A percentile compares a stretch with the other conserved stretches of the same genome.
These are phyloP conservation scores for Aspergillus oerlinghausenensis DNA, from an alignment of 2,329 filamentous ascomycete genomes.

Conservation along the genomic window DNA sequence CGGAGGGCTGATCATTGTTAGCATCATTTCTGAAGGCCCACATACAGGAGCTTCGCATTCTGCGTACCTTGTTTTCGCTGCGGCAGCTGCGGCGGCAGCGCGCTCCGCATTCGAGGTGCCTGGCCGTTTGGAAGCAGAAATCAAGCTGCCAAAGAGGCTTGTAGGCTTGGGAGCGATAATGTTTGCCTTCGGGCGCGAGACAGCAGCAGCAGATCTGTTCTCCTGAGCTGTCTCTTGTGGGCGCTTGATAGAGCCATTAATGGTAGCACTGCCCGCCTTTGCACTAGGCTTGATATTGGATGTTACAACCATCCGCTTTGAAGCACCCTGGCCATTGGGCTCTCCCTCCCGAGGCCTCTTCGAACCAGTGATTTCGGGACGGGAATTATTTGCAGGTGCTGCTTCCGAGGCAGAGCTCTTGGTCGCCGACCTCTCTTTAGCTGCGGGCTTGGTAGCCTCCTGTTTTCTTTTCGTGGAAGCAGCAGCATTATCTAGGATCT, in stretches of 20 bases:
- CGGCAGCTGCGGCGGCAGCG: conserved; percentile 39
- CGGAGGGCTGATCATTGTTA: conserved; percentile 24
- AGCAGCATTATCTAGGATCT: conserved; percentile 48
- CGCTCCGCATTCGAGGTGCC: conserved; percentile 48
- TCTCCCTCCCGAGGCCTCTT: conserved; percentile 41
- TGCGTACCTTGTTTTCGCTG: conserved; percentile 33
- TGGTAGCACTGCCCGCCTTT: conserved; percentile 20
- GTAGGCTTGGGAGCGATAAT: conserved; percentile 41
- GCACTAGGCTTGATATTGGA: conserved; percentile 30
- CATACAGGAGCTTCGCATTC: not conserved
- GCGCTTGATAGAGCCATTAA: conserved; percentile 26
- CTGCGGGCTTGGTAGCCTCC: conserved; percentile 31
- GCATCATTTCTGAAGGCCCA: conserved; percentile 2
- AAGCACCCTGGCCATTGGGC: conserved; percentile 27
- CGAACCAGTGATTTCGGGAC: conserved; percentile 25
- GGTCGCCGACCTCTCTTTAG: conserved; percentile 32
- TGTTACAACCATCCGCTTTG: conserved; percentile 36
- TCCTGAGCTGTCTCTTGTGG: conserved; percentile 21
- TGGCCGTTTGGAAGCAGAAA: conserved; percentile 47
- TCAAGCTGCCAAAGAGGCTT: conserved; percentile 44
- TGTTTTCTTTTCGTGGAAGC: conserved; percentile 42
- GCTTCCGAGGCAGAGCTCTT: conserved; percentile 16
- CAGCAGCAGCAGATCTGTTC: conserved; percentile 26
- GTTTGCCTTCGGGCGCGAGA: conserved; percentile 34
- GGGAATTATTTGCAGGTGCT: conserved; percentile 9